These are phyloP conservation scores for Neofusicoccum laricinum DNA, from an alignment of 2,329 filamentous ascomycete species.

Conservation along the genomic window DNA sequence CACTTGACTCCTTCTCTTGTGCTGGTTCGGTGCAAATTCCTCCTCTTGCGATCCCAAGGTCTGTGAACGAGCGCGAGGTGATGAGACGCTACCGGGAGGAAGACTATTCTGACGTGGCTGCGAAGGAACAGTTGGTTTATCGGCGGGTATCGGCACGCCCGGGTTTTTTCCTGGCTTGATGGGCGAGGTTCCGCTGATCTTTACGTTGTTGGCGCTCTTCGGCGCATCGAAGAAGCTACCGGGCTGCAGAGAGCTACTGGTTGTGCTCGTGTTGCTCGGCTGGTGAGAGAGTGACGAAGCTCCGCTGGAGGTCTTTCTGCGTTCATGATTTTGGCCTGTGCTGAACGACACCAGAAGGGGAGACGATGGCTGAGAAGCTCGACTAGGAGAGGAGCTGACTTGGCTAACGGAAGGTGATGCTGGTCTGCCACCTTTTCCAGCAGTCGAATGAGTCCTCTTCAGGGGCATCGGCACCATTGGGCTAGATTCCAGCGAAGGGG, in stretches of 20 bases:
- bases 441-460: constrained; percentile 75
- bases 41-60: constrained; percentile 94
- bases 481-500: constrained; percentile 76
- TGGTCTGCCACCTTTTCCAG: constrained; percentile 69
- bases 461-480: constrained; percentile 76
- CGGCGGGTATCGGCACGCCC: constrained; percentile 45
- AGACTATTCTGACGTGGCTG: constrained; percentile 31
- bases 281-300: constrained; percentile 81
- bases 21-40: constrained; percentile 55
- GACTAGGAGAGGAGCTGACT: constrained; percentile 80
- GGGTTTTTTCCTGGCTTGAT: constrained; percentile 46
- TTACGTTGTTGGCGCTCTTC: constrained; percentile 53
- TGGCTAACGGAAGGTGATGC: constrained; percentile 84
- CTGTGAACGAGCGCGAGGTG: constrained; percentile 73
- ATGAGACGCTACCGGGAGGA: constrained; percentile 38
- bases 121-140: constrained; percentile 26
- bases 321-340: constrained; percentile 75
- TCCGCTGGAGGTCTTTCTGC: constrained; percentile 88
- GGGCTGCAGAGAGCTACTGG: constrained; percentile 60
- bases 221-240: constrained; percentile 70
- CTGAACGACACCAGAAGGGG: constrained; percentile 97
- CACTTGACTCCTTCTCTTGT: constrained; percentile 89
- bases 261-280: constrained; percentile 57
- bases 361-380: constrained; percentile 79
- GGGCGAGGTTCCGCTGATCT: constrained; percentile 54